Evolutionary conservation across 192 early-diverging fungal genomes (phyloP).

Genomic region (Entrophospora sp.): DNA sequence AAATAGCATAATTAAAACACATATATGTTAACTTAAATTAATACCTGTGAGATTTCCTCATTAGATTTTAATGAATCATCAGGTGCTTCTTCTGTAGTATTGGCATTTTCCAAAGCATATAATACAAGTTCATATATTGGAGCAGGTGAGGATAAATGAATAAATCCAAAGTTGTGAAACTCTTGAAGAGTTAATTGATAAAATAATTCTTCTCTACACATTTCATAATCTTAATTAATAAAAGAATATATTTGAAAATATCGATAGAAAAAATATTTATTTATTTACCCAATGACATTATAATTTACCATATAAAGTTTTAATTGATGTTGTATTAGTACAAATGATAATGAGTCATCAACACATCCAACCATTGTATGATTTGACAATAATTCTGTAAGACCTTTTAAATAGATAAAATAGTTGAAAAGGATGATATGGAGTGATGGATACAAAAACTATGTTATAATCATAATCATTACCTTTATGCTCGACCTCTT

Average conservation of each 20-base stretch:
- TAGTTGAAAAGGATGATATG: not conserved
- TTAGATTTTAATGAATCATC: conserved; percentile 40
- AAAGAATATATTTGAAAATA: conserved; percentile 6
- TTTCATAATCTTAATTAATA: not conserved
- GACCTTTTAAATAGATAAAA: conserved; percentile 25
- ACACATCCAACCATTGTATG: conserved; percentile 88
- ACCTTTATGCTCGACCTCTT: conserved; percentile 48
- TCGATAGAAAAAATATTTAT: too few relatives aligned
- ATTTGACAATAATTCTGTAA: conserved; percentile 70
- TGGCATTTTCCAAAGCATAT: conserved; percentile 66
- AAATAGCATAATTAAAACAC: too few relatives aligned
- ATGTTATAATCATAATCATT: not conserved
- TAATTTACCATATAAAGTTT: conserved; percentile 81
- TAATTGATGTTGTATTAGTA: conserved; percentile 80
- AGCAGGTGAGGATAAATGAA: conserved; percentile 54
- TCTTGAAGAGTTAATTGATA: conserved; percentile 75
- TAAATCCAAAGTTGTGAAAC: conserved; percentile 83
- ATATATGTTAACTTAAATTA: not conserved
- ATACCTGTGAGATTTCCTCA: conserved; percentile 52
- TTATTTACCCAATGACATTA: conserved; percentile 51
- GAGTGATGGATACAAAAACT: not conserved
- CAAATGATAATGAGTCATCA: conserved; percentile 55
- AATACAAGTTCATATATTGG: conserved; percentile 59
- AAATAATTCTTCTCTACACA: conserved; percentile 70
- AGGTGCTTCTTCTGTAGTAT: conserved; percentile 27